Conservation (phyloP, 306 rosid species). For the Hippophae tibetana region DNA sequence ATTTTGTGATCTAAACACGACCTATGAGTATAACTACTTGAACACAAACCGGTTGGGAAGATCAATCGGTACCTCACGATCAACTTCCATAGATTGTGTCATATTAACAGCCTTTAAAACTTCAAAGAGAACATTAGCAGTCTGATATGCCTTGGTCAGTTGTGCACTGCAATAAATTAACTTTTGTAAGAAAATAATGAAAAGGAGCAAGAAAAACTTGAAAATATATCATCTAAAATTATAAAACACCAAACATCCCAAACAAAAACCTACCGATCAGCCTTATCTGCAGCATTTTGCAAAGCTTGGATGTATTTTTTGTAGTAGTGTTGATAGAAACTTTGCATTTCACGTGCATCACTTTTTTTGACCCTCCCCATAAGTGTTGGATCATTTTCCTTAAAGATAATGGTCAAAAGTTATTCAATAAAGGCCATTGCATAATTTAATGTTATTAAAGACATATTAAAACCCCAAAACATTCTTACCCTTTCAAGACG, state of each 20-base stretch:
- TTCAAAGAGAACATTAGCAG: constrained; percentile 97
- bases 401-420: background rate
- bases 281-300: constrained; percentile 90
- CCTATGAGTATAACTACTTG: too few relatives aligned
- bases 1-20: too few relatives aligned
- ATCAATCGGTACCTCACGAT: constrained; percentile 57
- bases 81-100: constrained; percentile 96
- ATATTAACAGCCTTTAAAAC: constrained; percentile 93
- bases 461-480: background rate
- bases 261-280: constrained; percentile 64
- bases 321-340: constrained; percentile 93
- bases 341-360: constrained; percentile 99
- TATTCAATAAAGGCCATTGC: background rate
- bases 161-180: constrained; percentile 54
- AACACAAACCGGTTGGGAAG: background rate
- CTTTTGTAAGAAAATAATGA: constrained; percentile 9
- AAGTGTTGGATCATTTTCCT: constrained; percentile 97
- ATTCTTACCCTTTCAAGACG: constrained; percentile 80
- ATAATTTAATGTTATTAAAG: background rate
- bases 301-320: constrained; percentile 94
- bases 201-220: constrained; percentile 6
- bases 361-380: constrained; percentile 93
- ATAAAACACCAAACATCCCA: background rate
- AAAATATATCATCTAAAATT: too few relatives aligned
- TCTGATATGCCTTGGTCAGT: constrained; percentile 95